Percentiles rank a stretch among this genome's conserved stretches.
phyloP scores from a whole-genome alignment of 1,284 basidiomycete genomes.

The Entoloma clypeatum region DNA sequence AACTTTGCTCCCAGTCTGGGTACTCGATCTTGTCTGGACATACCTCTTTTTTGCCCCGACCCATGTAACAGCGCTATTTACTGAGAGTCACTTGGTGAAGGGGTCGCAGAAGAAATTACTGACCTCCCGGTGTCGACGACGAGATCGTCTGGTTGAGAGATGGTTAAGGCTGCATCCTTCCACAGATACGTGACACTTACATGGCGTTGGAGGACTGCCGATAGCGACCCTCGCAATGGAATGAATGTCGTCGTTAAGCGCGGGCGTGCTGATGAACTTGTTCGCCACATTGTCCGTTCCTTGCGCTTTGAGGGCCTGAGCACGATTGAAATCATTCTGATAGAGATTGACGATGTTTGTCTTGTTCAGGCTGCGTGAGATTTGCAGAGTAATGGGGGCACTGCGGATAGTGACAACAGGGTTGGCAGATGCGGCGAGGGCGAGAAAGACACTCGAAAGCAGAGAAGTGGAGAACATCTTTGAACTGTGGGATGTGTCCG shows the following conservation, averaged over 20 bases:
- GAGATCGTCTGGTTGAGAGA: constrained; percentile 28
- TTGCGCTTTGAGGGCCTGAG: constrained; percentile 38
- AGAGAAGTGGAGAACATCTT: constrained; percentile 33
- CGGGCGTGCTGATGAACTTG: constrained; percentile 35
- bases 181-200: constrained; percentile 28
- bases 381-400: constrained; percentile 41
- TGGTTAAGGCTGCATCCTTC: not conserved
- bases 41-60: constrained; percentile 51
- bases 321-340: constrained; percentile 52
- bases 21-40: constrained; percentile 45
- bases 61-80: constrained; percentile 62
- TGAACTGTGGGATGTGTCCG: too few species aligned
- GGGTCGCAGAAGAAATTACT: constrained; percentile 1
- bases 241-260: constrained; percentile 44
- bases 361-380: constrained; percentile 48
- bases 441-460: constrained; percentile 41
- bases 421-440: constrained; percentile 41
- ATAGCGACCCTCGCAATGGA: constrained; percentile 56
- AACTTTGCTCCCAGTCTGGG: constrained; percentile 36
- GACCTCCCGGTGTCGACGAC: constrained; percentile 42
- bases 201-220: constrained; percentile 55
- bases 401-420: constrained; percentile 41
- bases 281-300: constrained; percentile 27
- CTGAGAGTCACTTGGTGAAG: constrained; percentile 21
- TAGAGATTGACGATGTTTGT: constrained; percentile 45